Evolutionary conservation across 192 early-diverging fungal species (phyloP).

Genomic region (Mortierella alpina): DNA sequence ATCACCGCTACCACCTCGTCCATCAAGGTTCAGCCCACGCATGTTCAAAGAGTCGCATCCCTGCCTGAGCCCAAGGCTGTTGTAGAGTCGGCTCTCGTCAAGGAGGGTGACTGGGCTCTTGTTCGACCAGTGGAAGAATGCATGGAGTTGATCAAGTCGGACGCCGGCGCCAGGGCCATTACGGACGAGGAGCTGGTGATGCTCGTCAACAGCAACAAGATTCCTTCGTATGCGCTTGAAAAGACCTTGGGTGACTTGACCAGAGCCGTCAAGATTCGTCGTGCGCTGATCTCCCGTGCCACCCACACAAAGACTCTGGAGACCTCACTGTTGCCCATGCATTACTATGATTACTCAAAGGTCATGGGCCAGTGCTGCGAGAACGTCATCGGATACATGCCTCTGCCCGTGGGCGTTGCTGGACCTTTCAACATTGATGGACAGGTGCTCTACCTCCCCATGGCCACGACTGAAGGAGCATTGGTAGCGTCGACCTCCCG

Average conservation of each 20-base stretch:
- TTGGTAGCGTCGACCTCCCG: slow-evolving; percentile 91
- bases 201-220: slow-evolving; percentile 76
- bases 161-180: slow-evolving; percentile 60
- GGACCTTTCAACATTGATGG: slow-evolving; percentile 89
- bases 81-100: slow-evolving; percentile 7
- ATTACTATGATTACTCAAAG: slow-evolving; percentile 90
- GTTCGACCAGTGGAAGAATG: slow-evolving; percentile 60
- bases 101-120: slow-evolving; percentile 23
- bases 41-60: slow-evolving; percentile 39
- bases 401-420: slow-evolving; percentile 92
- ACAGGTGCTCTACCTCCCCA: slow-evolving; percentile 85
- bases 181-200: slow-evolving; percentile 81
- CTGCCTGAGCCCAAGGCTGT: slow-evolving; percentile 43
- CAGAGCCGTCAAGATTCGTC: slow-evolving; percentile 87
- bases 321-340: slow-evolving; percentile 75
- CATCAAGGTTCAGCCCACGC: slow-evolving; percentile 33
- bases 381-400: slow-evolving; percentile 95
- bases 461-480: slow-evolving; percentile 96
- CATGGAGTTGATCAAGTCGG: slow-evolving; percentile 53
- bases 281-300: slow-evolving; percentile 78
- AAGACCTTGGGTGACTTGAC: slow-evolving; percentile 80
- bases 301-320: slow-evolving; percentile 74
- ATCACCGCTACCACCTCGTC: neutral
- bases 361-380: slow-evolving; percentile 95
- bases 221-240: slow-evolving; percentile 91